Conservation (phyloP, 768 basidiomycete species). For the Leccinum variicolor region DNA sequence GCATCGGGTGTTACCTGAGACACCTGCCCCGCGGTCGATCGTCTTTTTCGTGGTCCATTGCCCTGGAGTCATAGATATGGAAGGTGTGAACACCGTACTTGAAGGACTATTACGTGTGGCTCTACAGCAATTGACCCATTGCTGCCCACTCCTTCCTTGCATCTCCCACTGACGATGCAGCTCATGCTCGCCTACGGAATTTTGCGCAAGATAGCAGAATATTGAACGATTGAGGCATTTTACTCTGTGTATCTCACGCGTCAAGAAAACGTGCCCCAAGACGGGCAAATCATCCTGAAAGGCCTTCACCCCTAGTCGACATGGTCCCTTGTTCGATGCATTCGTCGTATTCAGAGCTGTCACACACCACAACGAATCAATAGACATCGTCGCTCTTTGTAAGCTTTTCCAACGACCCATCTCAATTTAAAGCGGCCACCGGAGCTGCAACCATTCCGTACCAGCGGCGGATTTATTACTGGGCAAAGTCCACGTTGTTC, state of each 20-base stretch:
- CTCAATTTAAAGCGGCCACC: background rate
- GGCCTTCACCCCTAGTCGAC: slow-evolving; percentile 14
- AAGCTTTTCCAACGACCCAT: slow-evolving; percentile 5
- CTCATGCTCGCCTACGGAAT: slow-evolving; percentile 54
- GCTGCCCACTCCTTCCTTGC: background rate
- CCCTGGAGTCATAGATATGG: background rate
- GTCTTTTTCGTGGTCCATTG: slow-evolving; percentile 4
- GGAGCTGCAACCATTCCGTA: slow-evolving; percentile 57
- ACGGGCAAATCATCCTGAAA: slow-evolving; percentile 62
- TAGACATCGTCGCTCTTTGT: slow-evolving; percentile 52
- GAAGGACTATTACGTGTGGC: background rate
- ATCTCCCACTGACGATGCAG: slow-evolving; percentile 36
- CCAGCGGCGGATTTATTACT: slow-evolving; percentile 53
- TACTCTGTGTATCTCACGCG: slow-evolving; percentile 60
- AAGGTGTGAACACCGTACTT: background rate
- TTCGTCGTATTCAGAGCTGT: slow-evolving; percentile 39
- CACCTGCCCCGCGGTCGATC: slow-evolving; percentile 79
- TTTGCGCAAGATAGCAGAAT: slow-evolving; percentile 58
- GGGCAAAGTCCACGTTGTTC: slow-evolving; percentile 75
- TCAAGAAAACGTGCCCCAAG: slow-evolving; percentile 49
- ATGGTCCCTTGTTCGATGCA: background rate
- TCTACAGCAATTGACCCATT: background rate
- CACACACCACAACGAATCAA: slow-evolving; percentile 68
- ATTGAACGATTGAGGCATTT: slow-evolving; percentile 57
- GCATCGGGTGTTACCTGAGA: slow-evolving; percentile 59